Conservation (phyloP, 1,284 basidiomycete species). For the Tremellales sp. region DNA sequence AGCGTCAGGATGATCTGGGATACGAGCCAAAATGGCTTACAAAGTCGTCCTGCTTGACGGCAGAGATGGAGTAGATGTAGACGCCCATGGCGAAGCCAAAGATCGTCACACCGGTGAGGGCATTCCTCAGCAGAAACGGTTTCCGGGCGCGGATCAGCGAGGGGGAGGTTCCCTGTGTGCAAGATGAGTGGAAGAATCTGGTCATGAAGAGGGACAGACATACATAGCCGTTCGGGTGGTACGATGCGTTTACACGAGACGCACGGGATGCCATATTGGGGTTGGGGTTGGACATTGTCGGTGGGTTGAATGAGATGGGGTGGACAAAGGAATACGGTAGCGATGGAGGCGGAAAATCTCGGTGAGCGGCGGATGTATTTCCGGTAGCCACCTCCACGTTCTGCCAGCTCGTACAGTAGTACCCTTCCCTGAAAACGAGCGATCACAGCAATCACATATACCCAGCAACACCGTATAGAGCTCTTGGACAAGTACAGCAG, state of each 20-base stretch:
- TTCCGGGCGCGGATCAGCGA: constrained; percentile 80
- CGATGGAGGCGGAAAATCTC: background rate
- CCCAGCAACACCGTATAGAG: background rate
- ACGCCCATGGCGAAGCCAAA: constrained; percentile 74
- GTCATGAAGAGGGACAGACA: constrained; percentile 1
- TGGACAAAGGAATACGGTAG: background rate
- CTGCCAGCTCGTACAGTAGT: background rate
- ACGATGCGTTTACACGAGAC: constrained; percentile 17
- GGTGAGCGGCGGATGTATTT: background rate
- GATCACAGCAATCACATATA: background rate
- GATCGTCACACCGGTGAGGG: constrained; percentile 69
- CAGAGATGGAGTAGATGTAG: constrained; percentile 88
- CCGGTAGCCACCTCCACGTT: background rate
- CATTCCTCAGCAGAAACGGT: constrained; percentile 75
- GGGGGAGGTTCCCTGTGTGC: constrained; percentile 68
- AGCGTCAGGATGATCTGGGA: background rate
- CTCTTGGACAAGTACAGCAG: background rate
- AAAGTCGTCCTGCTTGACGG: constrained; percentile 90
- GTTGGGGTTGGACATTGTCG: too few relatives aligned
- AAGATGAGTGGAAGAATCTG: background rate
- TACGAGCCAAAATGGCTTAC: constrained; percentile 39
- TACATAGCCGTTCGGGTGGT: constrained; percentile 24
- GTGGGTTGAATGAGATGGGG: constrained; percentile 1
- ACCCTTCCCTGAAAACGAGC: background rate
- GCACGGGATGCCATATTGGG: constrained; percentile 6